Evolutionary conservation across 768 basidiomycete genomes (phyloP).

Genomic region (Kwoniella botswanensis): DNA sequence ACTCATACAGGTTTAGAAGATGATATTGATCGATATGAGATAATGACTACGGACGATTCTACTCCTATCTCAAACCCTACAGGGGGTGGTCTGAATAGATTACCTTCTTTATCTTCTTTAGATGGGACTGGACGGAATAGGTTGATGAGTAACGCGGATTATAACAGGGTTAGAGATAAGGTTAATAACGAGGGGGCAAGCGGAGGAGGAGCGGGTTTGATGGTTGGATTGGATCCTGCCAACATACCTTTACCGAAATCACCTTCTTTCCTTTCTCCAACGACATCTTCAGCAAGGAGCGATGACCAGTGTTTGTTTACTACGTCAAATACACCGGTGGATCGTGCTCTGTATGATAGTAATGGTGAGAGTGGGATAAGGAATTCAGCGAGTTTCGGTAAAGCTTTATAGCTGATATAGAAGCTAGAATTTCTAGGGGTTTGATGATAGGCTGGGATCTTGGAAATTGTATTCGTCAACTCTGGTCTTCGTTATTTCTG

Average conservation of each 20-base stretch:
- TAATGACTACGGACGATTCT: background rate
- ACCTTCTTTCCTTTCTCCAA: background rate
- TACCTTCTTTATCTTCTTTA: constrained; percentile 8
- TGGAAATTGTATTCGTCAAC: background rate
- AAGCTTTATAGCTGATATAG: background rate
- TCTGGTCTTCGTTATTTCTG: background rate
- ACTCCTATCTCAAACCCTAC: too few species aligned
- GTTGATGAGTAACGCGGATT: constrained; percentile 8
- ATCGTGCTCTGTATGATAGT: background rate
- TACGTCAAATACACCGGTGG: background rate
- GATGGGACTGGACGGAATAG: background rate
- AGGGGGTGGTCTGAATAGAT: background rate
- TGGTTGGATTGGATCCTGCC: background rate
- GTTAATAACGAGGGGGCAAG: background rate
- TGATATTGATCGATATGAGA: background rate
- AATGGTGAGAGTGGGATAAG: background rate
- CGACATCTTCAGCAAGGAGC: background rate
- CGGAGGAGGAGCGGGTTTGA: background rate
- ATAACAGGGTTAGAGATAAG: background rate
- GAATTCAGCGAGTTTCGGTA: background rate
- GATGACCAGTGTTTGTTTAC: background rate
- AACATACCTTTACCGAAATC: constrained; percentile 4
- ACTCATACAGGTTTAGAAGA: background rate
- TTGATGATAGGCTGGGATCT: background rate
- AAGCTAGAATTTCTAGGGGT: background rate